Evolutionary conservation across 148 eudicot species (phyloP), one percentile per base, ranked within the genome.

Genomic region (Camellia sinensis): DNA sequence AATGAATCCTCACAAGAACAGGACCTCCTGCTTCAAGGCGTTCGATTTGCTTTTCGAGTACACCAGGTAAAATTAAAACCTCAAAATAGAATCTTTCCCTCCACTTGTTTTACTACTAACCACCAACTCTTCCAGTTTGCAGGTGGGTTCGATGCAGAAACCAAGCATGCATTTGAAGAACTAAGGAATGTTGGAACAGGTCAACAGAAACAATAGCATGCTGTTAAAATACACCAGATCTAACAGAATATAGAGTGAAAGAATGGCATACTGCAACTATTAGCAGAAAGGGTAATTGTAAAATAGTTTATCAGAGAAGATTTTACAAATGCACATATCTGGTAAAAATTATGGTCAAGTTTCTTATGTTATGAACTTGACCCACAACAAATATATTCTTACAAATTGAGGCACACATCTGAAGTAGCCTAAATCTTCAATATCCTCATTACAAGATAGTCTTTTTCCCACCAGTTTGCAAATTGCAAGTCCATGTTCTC

Each of bases 41-140:
- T 91, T 81, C 89, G 92, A 19, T 94, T 94, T 80, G 98, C 95
- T 13, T 94, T 84, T 70, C 88, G 96, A 79, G 93, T 92, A 57
- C 98, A 94, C 85, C 98, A 94, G 94, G 98, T 94, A 83, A 69
- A 43, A 3, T 17, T 40, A 0, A 61, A 41, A 44, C 61, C 79
- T 61, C 44, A 29, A 18, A 14, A 0, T 12, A 61, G 60, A 73
- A 74, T 22, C 56, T 63, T n/a, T 53, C 54, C 41, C 52, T 74
- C 69, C 56, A 61, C 45, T 45, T 11, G 10, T 11, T 0, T n/a
- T 44, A 14, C 44, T 80, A 67, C 64, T 69, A 62, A 81, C 63
- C 3, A 40, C 14, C 64, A 22, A 40, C 3, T 59, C 64, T 63
- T 78, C 41, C 92, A 92, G 97, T 90, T 92, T 85, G 90, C 92